Evolutionary conservation across 2,329 filamentous ascomycete genomes (phyloP).

Genomic region (Colletotrichum coccodes): DNA sequence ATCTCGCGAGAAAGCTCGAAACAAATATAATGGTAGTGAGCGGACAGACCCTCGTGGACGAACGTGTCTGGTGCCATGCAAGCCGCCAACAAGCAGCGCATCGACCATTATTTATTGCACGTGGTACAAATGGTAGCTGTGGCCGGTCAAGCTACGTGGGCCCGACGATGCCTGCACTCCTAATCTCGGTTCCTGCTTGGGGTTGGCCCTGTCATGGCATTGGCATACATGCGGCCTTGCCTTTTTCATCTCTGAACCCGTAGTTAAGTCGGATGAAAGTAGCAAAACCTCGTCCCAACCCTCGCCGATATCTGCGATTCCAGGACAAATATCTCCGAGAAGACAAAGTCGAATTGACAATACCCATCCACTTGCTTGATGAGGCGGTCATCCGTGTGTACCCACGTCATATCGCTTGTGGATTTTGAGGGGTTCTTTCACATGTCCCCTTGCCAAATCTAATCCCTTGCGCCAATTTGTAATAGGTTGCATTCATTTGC

Average conservation of each 20-base stretch:
- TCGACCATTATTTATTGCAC: conserved; percentile 13
- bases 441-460: background rate
- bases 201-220: background rate
- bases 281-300: background rate
- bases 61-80: background rate
- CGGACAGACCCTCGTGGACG: background rate
- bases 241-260: background rate
- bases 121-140: background rate
- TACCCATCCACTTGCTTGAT: background rate
- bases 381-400: background rate
- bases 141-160: background rate
- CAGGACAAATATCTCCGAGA: background rate
- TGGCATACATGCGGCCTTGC: background rate
- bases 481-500: conserved; percentile 5
- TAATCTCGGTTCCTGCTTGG: conserved; percentile 11
- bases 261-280: background rate
- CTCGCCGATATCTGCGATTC: background rate
- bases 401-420: background rate
- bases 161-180: background rate
- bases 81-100: background rate
- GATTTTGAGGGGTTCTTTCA: background rate
- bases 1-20: background rate
- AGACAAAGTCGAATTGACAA: background rate
- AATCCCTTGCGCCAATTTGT: conserved; percentile 5
- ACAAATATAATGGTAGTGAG: background rate